These are phyloP conservation scores for Fonsecaea erecta DNA, from an alignment of 2,329 filamentous ascomycete species.

Conservation along the genomic window DNA sequence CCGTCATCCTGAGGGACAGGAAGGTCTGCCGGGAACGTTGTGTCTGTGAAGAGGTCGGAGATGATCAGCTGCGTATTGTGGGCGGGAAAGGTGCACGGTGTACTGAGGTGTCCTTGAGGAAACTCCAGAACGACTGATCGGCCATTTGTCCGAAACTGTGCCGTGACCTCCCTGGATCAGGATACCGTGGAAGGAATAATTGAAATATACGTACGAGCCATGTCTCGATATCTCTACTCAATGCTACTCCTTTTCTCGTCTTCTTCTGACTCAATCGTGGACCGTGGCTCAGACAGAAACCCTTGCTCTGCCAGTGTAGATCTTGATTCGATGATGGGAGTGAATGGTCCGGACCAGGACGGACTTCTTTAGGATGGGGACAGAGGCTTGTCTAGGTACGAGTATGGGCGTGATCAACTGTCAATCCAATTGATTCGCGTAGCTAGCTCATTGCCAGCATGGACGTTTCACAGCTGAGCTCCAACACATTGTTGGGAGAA, in stretches of 20 bases:
- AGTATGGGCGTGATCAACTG: neutral
- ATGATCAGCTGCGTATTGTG: neutral
- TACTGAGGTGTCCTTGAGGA: neutral
- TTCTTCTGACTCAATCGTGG: neutral
- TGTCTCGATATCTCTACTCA: conserved; percentile 2
- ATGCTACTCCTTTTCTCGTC: neutral
- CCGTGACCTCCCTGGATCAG: neutral
- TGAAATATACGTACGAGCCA: conserved; percentile 23
- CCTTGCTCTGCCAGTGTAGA: neutral
- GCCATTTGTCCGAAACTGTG: neutral
- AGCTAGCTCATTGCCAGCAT: neutral
- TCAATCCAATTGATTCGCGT: neutral
- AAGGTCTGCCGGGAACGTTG: conserved; percentile 42
- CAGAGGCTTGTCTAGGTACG: neutral
- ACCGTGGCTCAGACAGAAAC: neutral
- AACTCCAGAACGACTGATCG: neutral
- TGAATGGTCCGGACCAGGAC: neutral
- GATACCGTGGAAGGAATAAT: neutral
- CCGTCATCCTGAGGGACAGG: conserved; percentile 49
- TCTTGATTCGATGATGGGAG: neutral
- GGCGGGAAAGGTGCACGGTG: neutral
- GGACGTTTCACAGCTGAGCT: too few species aligned
- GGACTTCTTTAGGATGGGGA: neutral
- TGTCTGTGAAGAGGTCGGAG: conserved; percentile 29
- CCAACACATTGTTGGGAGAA: too few species aligned